A percentile compares a stretch with the other conserved stretches of the same genome.
Evolutionary conservation across 371 early-diverging fungal species (phyloP).

Genomic region (Mucor racemosus): DNA sequence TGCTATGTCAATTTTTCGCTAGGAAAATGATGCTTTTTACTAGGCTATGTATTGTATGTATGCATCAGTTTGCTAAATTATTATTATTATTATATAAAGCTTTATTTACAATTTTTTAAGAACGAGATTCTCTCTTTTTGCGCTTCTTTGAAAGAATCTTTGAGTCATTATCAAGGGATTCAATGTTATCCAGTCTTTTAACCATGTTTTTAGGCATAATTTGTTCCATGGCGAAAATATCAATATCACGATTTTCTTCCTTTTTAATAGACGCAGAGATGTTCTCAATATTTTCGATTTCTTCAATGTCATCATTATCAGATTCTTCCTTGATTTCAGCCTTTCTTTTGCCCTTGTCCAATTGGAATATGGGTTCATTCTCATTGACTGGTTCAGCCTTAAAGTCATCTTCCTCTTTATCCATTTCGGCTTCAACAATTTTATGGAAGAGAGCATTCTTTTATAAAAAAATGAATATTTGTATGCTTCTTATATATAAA

Average conservation of each 20-base stretch:
- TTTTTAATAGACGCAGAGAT: not conserved
- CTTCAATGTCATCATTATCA: not conserved
- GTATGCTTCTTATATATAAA: not conserved
- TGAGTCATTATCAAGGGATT: not conserved
- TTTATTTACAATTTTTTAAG: not conserved
- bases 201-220: conserved; percentile 2
- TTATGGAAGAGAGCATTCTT: conserved; percentile 22
- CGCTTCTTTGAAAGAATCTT: not conserved
- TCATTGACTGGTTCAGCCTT: not conserved
- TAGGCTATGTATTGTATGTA: too few species aligned
- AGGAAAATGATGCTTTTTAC: too few species aligned
- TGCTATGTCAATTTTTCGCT: too few species aligned
- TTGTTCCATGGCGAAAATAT: not conserved
- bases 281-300: not conserved
- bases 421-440: conserved; percentile 11
- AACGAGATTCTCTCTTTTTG: not conserved
- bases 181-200: not conserved
- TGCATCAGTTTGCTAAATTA: too few species aligned
- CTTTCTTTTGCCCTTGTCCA: conserved; percentile 1
- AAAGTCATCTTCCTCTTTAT: not conserved
- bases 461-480: not conserved
- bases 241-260: conserved; percentile 6
- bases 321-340: not conserved
- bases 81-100: not conserved
- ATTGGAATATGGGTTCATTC: not conserved